Evolutionary conservation across 371 early-diverging fungal species (phyloP), one percentile per base, ranked within the genome.

Genomic region (Phascolomyces articulosus): DNA sequence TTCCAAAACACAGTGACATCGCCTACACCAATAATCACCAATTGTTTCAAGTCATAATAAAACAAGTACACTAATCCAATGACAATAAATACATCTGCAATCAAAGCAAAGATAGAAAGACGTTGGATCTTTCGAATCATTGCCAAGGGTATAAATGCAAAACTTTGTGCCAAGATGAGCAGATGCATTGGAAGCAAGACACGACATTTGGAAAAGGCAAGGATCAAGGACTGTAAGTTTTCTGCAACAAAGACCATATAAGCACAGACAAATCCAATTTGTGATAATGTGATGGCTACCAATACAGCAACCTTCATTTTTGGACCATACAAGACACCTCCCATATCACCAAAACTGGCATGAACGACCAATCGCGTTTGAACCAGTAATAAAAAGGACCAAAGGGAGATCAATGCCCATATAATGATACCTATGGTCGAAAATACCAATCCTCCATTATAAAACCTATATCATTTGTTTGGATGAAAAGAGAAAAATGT

Each of bases 241-340:
- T 93, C 90, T 6, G 92, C 91, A 9, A 95, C 91, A 74, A 94
- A 95, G 40, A 93, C 91, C 84, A 89, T 91, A 75, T 95, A 95
- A 7, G 94, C 93, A 65, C 92, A 92, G 10, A 90, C 88, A 78
- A 95, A 95, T 0, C 95, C 95, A 38, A 90, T 85, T 82, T 95
- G 95, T 15, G 93, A 91, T 24, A 95, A 68, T 21, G 92, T 90
- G 65, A 95, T 94, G 4, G 93, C 89, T 7, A 82, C 82, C 29
- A 93, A 67, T n/a, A 94, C 93, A 1, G 91, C 72, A 57, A 74
- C 72, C 55, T 93, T 78, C 87, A 93, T 88, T 29, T 80, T 77
- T 2, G 75, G 75, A 10, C 95, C 95, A 74, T 91, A 93, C 10
- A 94, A 71, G 44, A 86, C 85, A 26, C 88, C 86, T 16, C 93